Evolutionary conservation across 306 rosid species (phyloP).

Genomic region (Quercus ilex): DNA sequence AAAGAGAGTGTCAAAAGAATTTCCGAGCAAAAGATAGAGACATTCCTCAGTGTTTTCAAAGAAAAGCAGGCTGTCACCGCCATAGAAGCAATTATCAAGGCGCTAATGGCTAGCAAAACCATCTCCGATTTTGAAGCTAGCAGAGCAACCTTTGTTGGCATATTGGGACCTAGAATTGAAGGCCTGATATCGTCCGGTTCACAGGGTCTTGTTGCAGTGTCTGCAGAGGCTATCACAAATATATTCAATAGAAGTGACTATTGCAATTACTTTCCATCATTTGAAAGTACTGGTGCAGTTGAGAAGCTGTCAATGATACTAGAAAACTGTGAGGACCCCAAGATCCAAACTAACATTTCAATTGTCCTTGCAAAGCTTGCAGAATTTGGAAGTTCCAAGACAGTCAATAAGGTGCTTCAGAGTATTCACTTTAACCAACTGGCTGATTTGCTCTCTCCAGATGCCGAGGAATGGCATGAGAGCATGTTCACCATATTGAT

Average conservation of each 20-base stretch:
- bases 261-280: slow-evolving; percentile 21
- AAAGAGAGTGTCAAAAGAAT: slow-evolving; percentile 14
- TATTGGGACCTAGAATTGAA: slow-evolving; percentile 32
- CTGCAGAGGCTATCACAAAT: slow-evolving; percentile 28
- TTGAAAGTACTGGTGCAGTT: slow-evolving; percentile 14
- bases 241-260: slow-evolving; percentile 27
- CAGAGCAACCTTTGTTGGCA: slow-evolving; percentile 27
- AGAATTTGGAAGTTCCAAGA: slow-evolving; percentile 23
- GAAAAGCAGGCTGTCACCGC: slow-evolving; percentile 12
- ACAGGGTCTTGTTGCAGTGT: slow-evolving; percentile 17
- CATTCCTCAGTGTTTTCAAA: slow-evolving; percentile 12
- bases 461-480: slow-evolving; percentile 32
- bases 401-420: slow-evolving; percentile 23
- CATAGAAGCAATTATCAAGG: slow-evolving; percentile 20
- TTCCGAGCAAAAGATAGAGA: slow-evolving; percentile 13
- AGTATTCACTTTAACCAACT: slow-evolving; percentile 16
- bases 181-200: slow-evolving; percentile 12
- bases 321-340: slow-evolving; percentile 19
- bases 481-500: slow-evolving; percentile 25
- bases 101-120: slow-evolving; percentile 32
- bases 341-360: slow-evolving; percentile 25
- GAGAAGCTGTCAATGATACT: slow-evolving; percentile 13
- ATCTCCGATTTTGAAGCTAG: slow-evolving; percentile 32
- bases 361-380: slow-evolving; percentile 29
- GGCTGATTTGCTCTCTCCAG: slow-evolving; percentile 25